These are phyloP conservation scores for Candida tibetensis DNA, from an alignment of 805 yeast species.

Conservation along the genomic window DNA sequence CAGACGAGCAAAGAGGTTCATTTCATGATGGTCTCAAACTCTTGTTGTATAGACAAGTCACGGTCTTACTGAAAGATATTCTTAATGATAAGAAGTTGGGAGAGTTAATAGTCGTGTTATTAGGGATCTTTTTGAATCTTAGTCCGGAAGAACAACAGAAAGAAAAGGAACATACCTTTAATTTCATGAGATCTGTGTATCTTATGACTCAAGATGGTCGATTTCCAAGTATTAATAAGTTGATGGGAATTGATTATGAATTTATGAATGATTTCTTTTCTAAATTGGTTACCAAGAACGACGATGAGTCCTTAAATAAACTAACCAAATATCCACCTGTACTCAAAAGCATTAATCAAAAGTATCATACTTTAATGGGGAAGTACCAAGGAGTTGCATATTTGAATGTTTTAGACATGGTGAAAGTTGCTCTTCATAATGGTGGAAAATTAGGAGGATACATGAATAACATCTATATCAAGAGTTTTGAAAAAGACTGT, in stretches of 20 bases:
- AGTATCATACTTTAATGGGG: conserved; percentile 21
- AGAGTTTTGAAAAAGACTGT: conserved; percentile 36
- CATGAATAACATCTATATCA: conserved; percentile 32
- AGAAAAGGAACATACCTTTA: conserved; percentile 29
- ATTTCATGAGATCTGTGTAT: conserved; percentile 32
- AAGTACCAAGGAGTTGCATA: conserved; percentile 14
- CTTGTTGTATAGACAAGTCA: conserved; percentile 32
- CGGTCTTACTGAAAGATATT: conserved; percentile 27
- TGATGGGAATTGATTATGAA: conserved; percentile 15
- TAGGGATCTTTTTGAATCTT: conserved; percentile 28
- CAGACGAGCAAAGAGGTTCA: conserved; percentile 4
- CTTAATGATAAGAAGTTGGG: conserved; percentile 33
- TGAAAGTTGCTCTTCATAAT: conserved; percentile 30
- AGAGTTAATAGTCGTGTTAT: conserved; percentile 29
- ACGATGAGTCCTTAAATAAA: conserved; percentile 32
- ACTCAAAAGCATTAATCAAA: conserved; percentile 24
- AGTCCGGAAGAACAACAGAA: conserved; percentile 13
- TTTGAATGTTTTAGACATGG: conserved; percentile 25
- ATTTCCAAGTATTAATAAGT: conserved; percentile 16
- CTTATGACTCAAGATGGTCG: conserved; percentile 27
- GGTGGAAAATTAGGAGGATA: conserved; percentile 33
- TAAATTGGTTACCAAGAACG: conserved; percentile 30
- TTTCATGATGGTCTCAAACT: conserved; percentile 16
- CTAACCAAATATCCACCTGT: conserved; percentile 29
- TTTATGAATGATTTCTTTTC: conserved; percentile 30